phyloP scores from a whole-genome alignment of 2,329 filamentous ascomycete species.

The Fusarium sp. region DNA sequence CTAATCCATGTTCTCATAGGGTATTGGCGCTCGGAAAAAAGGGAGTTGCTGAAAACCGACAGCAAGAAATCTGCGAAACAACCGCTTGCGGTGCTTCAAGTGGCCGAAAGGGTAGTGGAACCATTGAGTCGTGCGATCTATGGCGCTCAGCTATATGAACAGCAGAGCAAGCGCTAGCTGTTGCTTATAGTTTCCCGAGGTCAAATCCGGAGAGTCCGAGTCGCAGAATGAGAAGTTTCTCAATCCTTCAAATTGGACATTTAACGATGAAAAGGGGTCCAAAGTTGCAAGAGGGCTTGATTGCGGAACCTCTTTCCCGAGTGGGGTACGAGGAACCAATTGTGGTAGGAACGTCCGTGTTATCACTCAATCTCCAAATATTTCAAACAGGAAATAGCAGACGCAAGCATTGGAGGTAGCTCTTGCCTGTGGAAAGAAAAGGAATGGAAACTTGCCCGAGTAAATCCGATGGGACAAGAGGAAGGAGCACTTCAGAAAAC shows the following conservation, averaged over 20 bases:
- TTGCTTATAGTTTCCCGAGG: background rate
- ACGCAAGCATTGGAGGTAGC: background rate
- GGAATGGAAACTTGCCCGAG: background rate
- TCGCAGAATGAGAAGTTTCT: background rate
- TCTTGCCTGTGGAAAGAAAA: background rate
- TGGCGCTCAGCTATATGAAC: background rate
- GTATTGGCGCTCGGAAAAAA: background rate
- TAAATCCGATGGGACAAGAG: background rate
- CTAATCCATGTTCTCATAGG: background rate
- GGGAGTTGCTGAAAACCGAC: background rate
- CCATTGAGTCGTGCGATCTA: background rate
- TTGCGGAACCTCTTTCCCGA: background rate
- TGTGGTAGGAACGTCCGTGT: background rate
- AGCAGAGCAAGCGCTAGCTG: background rate
- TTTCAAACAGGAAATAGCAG: background rate
- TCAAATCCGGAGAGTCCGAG: background rate
- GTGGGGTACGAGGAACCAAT: background rate
- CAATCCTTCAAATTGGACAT: background rate
- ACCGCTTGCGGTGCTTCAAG: background rate
- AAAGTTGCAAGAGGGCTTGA: background rate
- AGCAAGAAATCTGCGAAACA: background rate
- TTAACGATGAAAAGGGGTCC: background rate
- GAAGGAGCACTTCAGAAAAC: background rate
- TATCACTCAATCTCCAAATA: background rate
- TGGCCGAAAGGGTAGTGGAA: background rate